These are phyloP conservation scores for Trichophaea hybrida DNA, from an alignment of 2,329 filamentous ascomycete genomes.

Conservation along the genomic window DNA sequence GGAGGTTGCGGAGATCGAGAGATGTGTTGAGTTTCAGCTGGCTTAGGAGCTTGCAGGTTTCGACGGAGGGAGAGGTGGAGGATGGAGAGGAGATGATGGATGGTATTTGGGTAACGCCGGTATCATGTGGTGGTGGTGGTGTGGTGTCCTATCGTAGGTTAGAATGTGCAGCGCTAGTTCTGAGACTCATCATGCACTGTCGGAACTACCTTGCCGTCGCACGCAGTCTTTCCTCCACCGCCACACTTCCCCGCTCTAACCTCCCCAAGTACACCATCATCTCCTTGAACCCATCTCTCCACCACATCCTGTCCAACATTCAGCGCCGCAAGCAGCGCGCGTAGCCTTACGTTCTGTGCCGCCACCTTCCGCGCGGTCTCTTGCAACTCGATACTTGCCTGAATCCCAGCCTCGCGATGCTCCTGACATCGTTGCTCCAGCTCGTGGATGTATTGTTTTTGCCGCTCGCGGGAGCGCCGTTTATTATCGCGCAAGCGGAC, in stretches of 20 bases:
- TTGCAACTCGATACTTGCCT: slow-evolving; percentile 42
- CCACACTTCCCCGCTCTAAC: not conserved
- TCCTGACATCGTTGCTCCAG: slow-evolving; percentile 37
- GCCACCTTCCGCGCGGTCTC: slow-evolving; percentile 39
- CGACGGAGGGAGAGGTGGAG: too few relatives aligned
- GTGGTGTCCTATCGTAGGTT: too few relatives aligned
- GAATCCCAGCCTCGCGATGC: slow-evolving; percentile 37
- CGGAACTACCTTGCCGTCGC: not conserved
- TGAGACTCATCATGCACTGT: not conserved
- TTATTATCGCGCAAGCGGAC: slow-evolving; percentile 37
- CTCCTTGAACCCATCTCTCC: slow-evolving; percentile 10
- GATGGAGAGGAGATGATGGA: too few relatives aligned
- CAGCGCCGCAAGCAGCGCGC: slow-evolving; percentile 33
- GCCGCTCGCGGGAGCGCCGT: slow-evolving; percentile 40
- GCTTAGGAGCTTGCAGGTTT: too few relatives aligned
- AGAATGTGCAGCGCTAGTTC: too few relatives aligned
- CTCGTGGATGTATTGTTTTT: slow-evolving; percentile 38
- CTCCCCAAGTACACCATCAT: not conserved
- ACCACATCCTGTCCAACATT: slow-evolving; percentile 29
- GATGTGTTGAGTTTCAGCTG: too few relatives aligned
- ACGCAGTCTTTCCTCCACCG: not conserved
- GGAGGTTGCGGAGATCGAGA: too few relatives aligned
- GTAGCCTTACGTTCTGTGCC: slow-evolving; percentile 37
- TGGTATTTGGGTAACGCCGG: too few relatives aligned
- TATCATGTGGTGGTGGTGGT: too few relatives aligned